Evolutionary conservation across 1,284 basidiomycete genomes (phyloP), one percentile per base, ranked within the genome.

Genomic region (Ceratobasidium sp.): DNA sequence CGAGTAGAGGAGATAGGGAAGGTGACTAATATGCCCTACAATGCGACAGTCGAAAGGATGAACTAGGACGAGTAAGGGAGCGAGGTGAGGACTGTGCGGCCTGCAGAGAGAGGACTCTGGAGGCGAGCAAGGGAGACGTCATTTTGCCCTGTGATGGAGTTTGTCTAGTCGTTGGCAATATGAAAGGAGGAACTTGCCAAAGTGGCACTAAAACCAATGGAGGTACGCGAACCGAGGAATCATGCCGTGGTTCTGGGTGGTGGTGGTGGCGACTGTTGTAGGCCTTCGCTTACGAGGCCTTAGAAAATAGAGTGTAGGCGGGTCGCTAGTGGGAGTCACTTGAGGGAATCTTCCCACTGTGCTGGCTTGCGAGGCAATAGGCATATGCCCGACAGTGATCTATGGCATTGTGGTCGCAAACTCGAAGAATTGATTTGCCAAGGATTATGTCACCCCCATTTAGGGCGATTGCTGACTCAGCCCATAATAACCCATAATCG

Each of bases 181-280:
- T 73, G 22, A 41, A 5, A 11, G 66, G 59, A 7, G 29, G 33
- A 17, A 50, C 69, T 36, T 27, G 62, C 69, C 79, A 93, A 92
- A 7, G 90, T 90, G 59, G 93, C 84, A 75, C 93, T 93, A 80
- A 93, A 93, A 66, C 93, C 93, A 78, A 95, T 91, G 76, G 93
- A 83, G 85, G 91, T 92, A 77, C 91, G 88, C 80, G 91, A 89
- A 76, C 90, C 91, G 78, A 94, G 92, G 84, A 75, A 95, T n/a
- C 91, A 93, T 93, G 78, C 88, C 87, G 29, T 93, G 87, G 74
- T 89, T 91, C 76, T 89, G 87, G 50, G 91, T 84, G n/a, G 90
- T 89, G 2, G 90, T 89, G n/a, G n/a, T n/a, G n/a, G n/a, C n/a
- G n/a, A n/a, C n/a, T n/a, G n/a, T n/a, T n/a, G n/a, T n/a, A n/a